phyloP scores from a whole-genome alignment of 225 moss, liverwort and hornwort genomes.

The Rhytidiadelphus loreus region DNA sequence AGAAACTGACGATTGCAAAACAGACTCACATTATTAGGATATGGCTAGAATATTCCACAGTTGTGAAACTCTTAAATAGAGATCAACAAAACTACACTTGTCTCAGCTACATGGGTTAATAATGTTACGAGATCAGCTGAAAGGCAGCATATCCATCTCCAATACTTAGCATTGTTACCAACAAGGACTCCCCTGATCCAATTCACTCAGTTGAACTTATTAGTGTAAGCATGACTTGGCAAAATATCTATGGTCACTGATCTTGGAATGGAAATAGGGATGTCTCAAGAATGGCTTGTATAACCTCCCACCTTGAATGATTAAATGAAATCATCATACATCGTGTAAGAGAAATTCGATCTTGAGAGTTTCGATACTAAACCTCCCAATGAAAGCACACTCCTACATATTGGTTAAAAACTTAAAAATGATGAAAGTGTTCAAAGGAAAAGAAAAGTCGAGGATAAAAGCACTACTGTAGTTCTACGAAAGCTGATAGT shows the following conservation, averaged over 20 bases:
- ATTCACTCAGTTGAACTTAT: not conserved
- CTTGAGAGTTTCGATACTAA: not conserved
- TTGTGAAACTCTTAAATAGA: not conserved
- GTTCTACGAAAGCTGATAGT: slow-evolving; percentile 19
- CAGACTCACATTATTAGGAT: not conserved
- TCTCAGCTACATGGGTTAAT: not conserved
- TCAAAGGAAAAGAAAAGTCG: too few species aligned
- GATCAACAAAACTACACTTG: not conserved
- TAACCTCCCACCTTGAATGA: not conserved
- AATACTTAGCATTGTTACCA: not conserved
- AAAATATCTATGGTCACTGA: not conserved
- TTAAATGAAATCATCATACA: not conserved
- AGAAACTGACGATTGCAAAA: not conserved
- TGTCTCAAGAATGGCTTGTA: not conserved
- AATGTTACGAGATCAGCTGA: not conserved
- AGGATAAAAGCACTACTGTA: not conserved
- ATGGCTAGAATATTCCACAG: not conserved
- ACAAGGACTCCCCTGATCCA: not conserved
- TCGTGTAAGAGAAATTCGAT: not conserved
- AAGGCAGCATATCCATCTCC: not conserved
- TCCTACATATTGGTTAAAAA: not conserved
- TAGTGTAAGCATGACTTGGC: not conserved
- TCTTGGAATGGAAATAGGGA: not conserved
- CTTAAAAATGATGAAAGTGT: not conserved
- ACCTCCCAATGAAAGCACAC: not conserved